Evolutionary conservation across 768 basidiomycete genomes (phyloP).

Genomic region (Rhodosporidiobolus odoratus): DNA sequence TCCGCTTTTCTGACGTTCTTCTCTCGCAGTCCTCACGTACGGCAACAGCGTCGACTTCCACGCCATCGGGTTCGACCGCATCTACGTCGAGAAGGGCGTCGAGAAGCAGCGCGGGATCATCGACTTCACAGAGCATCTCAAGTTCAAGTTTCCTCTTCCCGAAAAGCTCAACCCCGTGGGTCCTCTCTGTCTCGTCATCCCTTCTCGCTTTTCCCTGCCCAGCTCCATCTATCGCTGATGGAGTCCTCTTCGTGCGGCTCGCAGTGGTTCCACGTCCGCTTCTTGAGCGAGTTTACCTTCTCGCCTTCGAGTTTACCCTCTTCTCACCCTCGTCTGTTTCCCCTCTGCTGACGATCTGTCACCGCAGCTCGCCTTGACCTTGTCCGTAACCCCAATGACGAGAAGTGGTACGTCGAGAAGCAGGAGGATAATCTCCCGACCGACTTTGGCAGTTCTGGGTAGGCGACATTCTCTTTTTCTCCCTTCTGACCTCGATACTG

Average conservation of each 20-base stretch:
- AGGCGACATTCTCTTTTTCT: not conserved
- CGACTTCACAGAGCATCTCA: conserved; percentile 23
- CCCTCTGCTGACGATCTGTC: not conserved
- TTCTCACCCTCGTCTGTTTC: no score
- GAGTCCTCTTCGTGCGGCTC: not conserved
- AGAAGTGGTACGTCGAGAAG: conserved; percentile 29
- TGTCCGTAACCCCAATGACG: conserved; percentile 4
- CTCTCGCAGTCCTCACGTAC: conserved; percentile 23
- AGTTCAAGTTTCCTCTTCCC: conserved; percentile 18
- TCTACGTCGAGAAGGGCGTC: conserved; percentile 6
- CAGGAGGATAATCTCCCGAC: conserved; percentile 31
- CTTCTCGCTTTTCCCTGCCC: no score
- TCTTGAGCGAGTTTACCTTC: no score
- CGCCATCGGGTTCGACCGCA: conserved; percentile 12
- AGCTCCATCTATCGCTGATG: no score
- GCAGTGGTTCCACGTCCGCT: no score
- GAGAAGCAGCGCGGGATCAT: conserved; percentile 9
- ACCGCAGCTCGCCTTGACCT: conserved; percentile 20
- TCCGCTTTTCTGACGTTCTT: not conserved
- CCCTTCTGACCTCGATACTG: not conserved
- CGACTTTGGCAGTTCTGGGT: conserved; percentile 29
- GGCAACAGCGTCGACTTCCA: conserved; percentile 28
- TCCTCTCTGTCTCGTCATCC: no score
- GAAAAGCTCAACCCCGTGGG: no score
- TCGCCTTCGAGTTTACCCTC: no score